phyloP scores from a whole-genome alignment of 2,329 filamentous ascomycete species.

The Paramyrothecium roridum region DNA sequence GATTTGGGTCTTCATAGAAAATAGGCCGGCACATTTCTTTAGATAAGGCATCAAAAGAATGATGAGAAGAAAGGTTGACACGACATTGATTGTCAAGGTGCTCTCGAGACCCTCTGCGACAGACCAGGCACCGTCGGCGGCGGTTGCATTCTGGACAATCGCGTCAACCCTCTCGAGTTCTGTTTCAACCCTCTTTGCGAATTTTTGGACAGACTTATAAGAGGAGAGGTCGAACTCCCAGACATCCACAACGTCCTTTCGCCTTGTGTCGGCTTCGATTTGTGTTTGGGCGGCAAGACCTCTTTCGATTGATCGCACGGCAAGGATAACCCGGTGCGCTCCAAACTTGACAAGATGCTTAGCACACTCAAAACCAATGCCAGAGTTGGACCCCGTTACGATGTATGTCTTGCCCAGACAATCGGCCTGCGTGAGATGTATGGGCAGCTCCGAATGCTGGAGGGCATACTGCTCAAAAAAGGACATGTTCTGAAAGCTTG shows the following conservation, averaged over 20 bases:
- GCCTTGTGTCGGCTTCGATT: slow-evolving; percentile 23
- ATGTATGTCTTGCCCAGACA: slow-evolving; percentile 15
- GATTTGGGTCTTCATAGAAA: slow-evolving; percentile 30
- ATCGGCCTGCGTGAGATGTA: neutral
- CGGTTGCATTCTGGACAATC: slow-evolving; percentile 37
- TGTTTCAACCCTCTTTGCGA: slow-evolving; percentile 22
- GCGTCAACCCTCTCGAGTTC: slow-evolving; percentile 37
- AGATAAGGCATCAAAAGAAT: slow-evolving; percentile 40
- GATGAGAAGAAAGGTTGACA: slow-evolving; percentile 41
- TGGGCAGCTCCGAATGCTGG: neutral
- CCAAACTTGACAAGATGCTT: slow-evolving; percentile 34
- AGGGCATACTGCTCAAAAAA: neutral
- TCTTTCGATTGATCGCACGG: slow-evolving; percentile 30
- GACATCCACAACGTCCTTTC: slow-evolving; percentile 28
- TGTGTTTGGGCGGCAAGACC: slow-evolving; percentile 34
- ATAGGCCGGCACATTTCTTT: slow-evolving; percentile 26
- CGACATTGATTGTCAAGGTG: slow-evolving; percentile 43
- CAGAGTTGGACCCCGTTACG: slow-evolving; percentile 36
- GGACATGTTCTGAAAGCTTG: neutral
- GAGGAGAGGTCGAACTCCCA: slow-evolving; percentile 39
- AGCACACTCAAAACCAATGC: slow-evolving; percentile 35
- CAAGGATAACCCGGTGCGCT: slow-evolving; percentile 37
- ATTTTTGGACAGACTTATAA: slow-evolving; percentile 30
- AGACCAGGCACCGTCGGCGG: slow-evolving; percentile 7
- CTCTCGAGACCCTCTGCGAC: slow-evolving; percentile 37